Percentiles rank a stretch among this genome's conserved stretches.
Conservation (phyloP, 257 asterid species). For the Hygrophila difformis region DNA sequence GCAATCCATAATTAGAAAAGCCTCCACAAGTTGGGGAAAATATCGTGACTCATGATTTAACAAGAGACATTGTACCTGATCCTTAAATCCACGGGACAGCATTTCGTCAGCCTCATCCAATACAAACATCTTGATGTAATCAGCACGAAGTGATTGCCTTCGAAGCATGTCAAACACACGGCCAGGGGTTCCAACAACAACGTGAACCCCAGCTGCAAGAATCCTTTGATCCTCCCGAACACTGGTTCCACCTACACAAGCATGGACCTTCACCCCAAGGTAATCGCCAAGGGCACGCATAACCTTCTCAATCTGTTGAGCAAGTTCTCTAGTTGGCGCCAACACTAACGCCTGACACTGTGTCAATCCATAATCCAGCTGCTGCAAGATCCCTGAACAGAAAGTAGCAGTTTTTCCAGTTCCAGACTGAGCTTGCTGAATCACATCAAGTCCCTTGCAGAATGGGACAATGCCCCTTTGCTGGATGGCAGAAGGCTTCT, state of each 20-base stretch:
- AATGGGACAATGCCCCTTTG: constrained; percentile 88
- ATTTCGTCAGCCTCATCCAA: constrained; percentile 89
- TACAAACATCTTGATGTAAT: constrained; percentile 63
- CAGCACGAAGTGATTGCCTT: constrained; percentile 63
- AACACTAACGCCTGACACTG: constrained; percentile 74
- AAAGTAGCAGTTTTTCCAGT: constrained; percentile 83
- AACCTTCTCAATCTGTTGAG: constrained; percentile 76
- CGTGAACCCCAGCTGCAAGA: constrained; percentile 72
- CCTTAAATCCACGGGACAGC: constrained; percentile 84
- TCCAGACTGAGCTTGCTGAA: constrained; percentile 88
- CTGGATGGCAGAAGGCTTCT: constrained; percentile 91
- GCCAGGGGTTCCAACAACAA: constrained; percentile 86
- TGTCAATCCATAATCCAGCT: constrained; percentile 52
- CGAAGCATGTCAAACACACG: constrained; percentile 82
- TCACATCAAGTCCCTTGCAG: constrained; percentile 74
- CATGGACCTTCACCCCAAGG: constrained; percentile 84
- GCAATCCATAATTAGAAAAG: not conserved
- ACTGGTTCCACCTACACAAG: constrained; percentile 86
- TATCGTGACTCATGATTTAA: too few species aligned
- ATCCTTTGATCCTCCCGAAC: constrained; percentile 83
- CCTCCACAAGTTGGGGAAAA: not conserved
- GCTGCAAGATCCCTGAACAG: constrained; percentile 79
- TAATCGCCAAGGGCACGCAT: constrained; percentile 89
- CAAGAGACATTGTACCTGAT: constrained; percentile 39
- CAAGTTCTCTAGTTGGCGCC: constrained; percentile 82